Percentiles rank a stretch among this genome's conserved stretches.
Evolutionary conservation across 768 basidiomycete species (phyloP).

Genomic region (Dioszegia aurantiaca): DNA sequence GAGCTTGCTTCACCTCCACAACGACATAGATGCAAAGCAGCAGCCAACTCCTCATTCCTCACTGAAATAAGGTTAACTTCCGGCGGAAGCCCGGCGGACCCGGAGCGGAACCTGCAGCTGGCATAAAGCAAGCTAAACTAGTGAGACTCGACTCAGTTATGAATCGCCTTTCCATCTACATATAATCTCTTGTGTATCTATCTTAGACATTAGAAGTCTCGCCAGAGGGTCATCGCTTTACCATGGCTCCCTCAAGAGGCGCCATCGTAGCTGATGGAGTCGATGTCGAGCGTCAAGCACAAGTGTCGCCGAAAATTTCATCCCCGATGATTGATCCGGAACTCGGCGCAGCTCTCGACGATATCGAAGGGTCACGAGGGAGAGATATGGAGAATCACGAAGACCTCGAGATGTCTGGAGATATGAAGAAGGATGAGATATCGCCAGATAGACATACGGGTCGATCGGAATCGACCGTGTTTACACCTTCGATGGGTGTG

Average conservation of each 20-base stretch:
- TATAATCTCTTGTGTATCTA: neutral
- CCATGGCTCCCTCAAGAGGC: constrained; percentile 11
- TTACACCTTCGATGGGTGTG: neutral
- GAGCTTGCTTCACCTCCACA: too few species aligned
- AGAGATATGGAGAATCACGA: neutral
- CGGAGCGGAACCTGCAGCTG: constrained; percentile 1
- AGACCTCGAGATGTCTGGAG: neutral
- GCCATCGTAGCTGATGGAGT: neutral
- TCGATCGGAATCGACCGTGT: neutral
- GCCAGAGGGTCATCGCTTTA: neutral
- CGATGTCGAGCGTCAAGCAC: neutral
- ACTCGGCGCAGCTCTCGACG: neutral
- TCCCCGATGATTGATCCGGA: neutral
- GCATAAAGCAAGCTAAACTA: neutral
- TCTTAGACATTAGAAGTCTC: neutral
- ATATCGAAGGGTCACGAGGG: neutral
- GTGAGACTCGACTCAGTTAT: too few species aligned
- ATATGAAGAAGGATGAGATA: neutral
- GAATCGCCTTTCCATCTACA: neutral
- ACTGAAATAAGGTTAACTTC: too few species aligned
- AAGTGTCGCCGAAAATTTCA: neutral
- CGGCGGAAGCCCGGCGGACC: neutral
- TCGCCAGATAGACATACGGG: constrained; percentile 7
- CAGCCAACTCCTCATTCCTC: too few species aligned
- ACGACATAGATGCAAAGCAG: too few species aligned